Evolutionary conservation across 805 yeast species (phyloP).

Genomic region (Sugiyamaella mastotermitis): DNA sequence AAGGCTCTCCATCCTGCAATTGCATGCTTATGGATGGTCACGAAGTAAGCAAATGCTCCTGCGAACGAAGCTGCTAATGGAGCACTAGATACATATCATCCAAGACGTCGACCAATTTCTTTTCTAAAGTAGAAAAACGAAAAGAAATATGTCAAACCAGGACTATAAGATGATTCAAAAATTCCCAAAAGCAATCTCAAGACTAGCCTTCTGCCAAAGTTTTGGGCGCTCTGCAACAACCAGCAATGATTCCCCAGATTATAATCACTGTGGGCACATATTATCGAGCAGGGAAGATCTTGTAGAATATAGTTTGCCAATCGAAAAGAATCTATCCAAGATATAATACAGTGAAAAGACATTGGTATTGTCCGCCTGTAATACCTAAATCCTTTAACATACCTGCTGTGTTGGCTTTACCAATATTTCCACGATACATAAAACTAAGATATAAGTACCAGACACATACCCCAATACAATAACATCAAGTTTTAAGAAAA

Average conservation of each 20-base stretch:
- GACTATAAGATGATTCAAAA: conserved; percentile 29
- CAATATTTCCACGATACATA: too few relatives aligned
- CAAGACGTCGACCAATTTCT: conserved; percentile 26
- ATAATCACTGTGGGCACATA: conserved; percentile 44
- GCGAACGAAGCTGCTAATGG: conserved; percentile 50
- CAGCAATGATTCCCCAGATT: conserved; percentile 44
- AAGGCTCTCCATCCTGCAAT: conserved; percentile 37
- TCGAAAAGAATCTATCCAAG: conserved; percentile 45
- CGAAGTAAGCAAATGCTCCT: conserved; percentile 43
- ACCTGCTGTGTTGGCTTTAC: too few relatives aligned
- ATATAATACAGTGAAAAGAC: conserved; percentile 42
- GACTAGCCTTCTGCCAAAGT: conserved; percentile 39
- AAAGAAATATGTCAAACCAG: conserved; percentile 28
- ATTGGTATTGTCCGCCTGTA: conserved; percentile 38
- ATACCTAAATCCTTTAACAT: conserved; percentile 39
- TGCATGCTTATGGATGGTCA: conserved; percentile 33
- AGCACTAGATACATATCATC: conserved; percentile 27
- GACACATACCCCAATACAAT: too few relatives aligned
- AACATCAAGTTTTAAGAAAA: too few relatives aligned
- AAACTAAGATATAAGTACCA: too few relatives aligned
- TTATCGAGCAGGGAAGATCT: conserved; percentile 39
- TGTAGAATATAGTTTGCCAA: conserved; percentile 38
- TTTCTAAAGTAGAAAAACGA: conserved; percentile 28
- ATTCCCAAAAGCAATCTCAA: conserved; percentile 42
- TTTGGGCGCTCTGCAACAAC: conserved; percentile 42